Base-by-base conservation (phyloP, 495 filamentous ascomycete species). In the Achaetomiella virescens region DNA sequence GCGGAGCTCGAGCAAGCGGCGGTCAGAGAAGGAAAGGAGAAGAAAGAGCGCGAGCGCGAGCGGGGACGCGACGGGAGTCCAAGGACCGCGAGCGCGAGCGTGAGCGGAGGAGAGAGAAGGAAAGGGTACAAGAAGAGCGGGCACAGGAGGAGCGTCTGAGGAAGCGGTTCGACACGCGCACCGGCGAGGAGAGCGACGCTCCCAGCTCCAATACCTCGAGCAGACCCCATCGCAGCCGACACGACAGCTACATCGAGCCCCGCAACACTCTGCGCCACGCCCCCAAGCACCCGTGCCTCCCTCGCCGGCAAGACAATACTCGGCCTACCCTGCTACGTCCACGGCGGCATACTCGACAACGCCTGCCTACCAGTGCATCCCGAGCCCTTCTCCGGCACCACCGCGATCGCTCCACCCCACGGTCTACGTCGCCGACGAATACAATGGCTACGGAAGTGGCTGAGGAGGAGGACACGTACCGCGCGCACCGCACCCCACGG, bases 211-310 rank as follows among this genome's bases (percentile, higher is more conserved):
- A 35, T 53, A 57, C 55, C 6, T 54, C 63, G 20, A 53, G 50
- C 48, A 64, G 49, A 47, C 55, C 52, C 48, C 49, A 38, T n/a
- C 49, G 63, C 43, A 49, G 31, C 47, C 65, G 59, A 11, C 67
- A 61, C 52, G 57, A 62, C 52, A 70, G 64, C 68, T 72, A 70
- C 61, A 62, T 72, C 24, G 70, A 72, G 57, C 65, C 67, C 14
- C 50, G 68, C 27, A 69, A 69, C 66, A 62, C 44, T 50, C 54
- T 44, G 61, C 65, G 14, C 65, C 66, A 3, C 48, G 67, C 18
- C 67, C 67, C 2, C 48, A 52, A 14, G 45, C 38, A 8, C 36
- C 63, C 7, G 45, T 48, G 10, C 57, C 62, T 11, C 57, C 59
- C 12, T 56, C 66, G 15, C 45, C 61, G 14, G 47, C 59, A 21